Percentiles rank a stretch among this genome's conserved stretches.
phyloP scores from a whole-genome alignment of 139 green algal species.

The Marvania coccoides region DNA sequence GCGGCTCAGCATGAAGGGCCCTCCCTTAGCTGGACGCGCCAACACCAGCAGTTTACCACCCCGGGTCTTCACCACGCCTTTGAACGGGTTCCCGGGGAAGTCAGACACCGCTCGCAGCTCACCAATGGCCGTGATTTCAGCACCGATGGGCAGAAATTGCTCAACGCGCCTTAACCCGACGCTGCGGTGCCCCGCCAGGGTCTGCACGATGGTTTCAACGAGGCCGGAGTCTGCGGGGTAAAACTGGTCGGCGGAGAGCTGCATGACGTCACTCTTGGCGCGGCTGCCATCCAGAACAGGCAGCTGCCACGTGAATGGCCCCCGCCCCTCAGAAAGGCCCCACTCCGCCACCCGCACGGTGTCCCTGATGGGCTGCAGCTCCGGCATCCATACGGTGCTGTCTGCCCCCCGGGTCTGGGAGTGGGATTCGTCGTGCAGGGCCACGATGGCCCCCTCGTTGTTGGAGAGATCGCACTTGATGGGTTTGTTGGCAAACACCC shows the following conservation, averaged over 20 bases:
- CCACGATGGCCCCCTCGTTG: slow-evolving; percentile 9
- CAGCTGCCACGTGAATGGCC: neutral
- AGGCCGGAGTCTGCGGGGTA: neutral
- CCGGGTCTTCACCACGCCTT: slow-evolving; percentile 7
- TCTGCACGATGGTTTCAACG: neutral
- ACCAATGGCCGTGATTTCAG: slow-evolving; percentile 17
- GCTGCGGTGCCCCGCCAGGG: neutral
- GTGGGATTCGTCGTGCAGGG: slow-evolving; percentile 20
- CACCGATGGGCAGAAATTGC: slow-evolving; percentile 4
- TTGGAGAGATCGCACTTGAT: slow-evolving; percentile 15
- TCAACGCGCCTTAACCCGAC: slow-evolving; percentile 8
- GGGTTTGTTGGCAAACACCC: slow-evolving; percentile 7
- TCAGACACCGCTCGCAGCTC: slow-evolving; percentile 19
- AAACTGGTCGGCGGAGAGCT: slow-evolving; percentile 5
- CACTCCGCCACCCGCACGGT: slow-evolving; percentile 12
- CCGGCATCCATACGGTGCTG: slow-evolving; percentile 4
- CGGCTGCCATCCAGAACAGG: slow-evolving; percentile 10
- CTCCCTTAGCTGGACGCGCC: neutral
- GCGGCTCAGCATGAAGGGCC: slow-evolving; percentile 9
- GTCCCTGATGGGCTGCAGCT: slow-evolving; percentile 4
- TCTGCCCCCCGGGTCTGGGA: neutral
- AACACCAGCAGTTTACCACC: slow-evolving; percentile 5
- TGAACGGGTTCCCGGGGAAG: neutral
- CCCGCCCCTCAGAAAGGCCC: slow-evolving; percentile 1
- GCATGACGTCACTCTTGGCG: slow-evolving; percentile 9